Base-by-base conservation (phyloP, 805 yeast genomes). In the Metschnikowia kunwiensis region DNA sequence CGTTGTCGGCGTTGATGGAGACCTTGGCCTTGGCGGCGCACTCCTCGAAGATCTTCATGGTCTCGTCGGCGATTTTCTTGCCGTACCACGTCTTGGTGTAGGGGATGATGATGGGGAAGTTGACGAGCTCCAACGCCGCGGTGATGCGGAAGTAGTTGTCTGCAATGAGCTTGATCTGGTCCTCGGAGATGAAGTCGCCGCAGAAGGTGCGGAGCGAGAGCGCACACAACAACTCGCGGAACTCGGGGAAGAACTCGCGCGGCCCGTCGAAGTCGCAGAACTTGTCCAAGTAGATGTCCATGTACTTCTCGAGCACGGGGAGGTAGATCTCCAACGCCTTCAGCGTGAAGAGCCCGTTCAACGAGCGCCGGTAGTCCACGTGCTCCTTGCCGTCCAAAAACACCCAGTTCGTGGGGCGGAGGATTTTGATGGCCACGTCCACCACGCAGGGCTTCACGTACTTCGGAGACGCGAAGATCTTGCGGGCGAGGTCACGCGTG, bases 71-170 rank as follows among this genome's bases (percentile, higher is more conserved):
- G 55, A 89, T 84, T 58, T 75, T 79, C 70, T 86, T 82, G 49
- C 98, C 98, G 64, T 89, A 86, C 98, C 98, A 93, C 23, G 98
- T 83, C 70, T 91, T 93, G 44, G 98, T 88, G 73, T 75, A 93
- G 20, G 98, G 98, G 32, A 93, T 62, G 47, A 93, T 91, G 53
- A 93, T 86, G 45, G 98, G 98, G 79, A 93, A 93, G 72, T 93
- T 93, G 44, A 93, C 98, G 49, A 93, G 77, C 68, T 93, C 98
- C 57, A 93, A 75, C 18, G 98, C 98, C 42, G 95, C 95, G 10
- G 98, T 93, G 49, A 93, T 85, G 47, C 77, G 70, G 65, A 80
- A 93, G 65, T 89, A 93, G 63, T 89, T 88, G 62, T 91, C 97
- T 34, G 97, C 93, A 54, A 93, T 80, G 38, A 73, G 72, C 63